Evolutionary conservation across 345 rosid genomes (phyloP), one percentile per base, ranked within the genome.

Genomic region (Dipteronia sinensis): DNA sequence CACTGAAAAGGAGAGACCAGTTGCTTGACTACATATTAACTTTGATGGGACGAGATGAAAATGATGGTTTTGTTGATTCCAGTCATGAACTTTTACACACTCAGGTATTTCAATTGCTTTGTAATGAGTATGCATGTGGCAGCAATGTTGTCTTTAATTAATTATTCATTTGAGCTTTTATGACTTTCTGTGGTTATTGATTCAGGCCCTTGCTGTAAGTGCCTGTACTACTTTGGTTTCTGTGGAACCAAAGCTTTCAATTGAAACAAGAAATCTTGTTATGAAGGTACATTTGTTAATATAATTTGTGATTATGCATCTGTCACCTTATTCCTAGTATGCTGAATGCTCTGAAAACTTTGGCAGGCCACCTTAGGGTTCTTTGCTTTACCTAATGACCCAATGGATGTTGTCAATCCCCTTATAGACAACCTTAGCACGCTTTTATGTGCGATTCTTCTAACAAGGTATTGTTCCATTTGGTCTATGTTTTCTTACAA

Each of bases 171-270:
- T 44, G 10, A 40, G 27, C 47, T 51, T 31, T 59, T 15, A 49
- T 72, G 19, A 63, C 31, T 62, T 16, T 20, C 65, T 11, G 27
- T 73, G 71, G 74, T 71, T 80, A 81, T 83, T 81, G 87, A 73
- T 82, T 51, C 76, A 95, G 99, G 96, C 97, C 64, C 92, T 93
- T 81, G 99, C 99, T 83, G 83, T 95, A 76, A 95, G 86, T 81
- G 99, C 99, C 16, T 95, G 99, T 83, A 95, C 97, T 77, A 95
- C 99, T 64, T 82, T 95, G 83, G 99, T 95, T 75, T 93, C 97
- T 0, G 99, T 93, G 80, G 99, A 95, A 86, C 99, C 99, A 72
- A 95, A 91, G 84, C 86, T 95, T 80, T 92, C 97, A n/a, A 80
- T 90, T 20, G 99, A 95, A 76, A 95, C 99, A 12, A 90, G 99